Conservation (phyloP, 192 early-diverging fungal species). For the Coemansia sp. region DNA sequence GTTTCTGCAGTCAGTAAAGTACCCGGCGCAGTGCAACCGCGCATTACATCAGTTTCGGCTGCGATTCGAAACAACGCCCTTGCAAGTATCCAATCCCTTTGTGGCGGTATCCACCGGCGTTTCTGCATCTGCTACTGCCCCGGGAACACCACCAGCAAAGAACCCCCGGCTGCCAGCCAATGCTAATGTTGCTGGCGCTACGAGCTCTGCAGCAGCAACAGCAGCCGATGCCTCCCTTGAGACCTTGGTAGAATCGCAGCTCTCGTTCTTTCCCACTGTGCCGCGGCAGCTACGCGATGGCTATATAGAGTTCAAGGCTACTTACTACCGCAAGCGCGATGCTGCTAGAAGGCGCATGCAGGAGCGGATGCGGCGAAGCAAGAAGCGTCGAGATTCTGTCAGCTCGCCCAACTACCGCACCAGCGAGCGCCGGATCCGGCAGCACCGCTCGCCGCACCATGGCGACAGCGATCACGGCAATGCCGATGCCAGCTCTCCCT, state of each 20-base stretch:
- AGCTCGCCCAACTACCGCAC: slow-evolving; percentile 22
- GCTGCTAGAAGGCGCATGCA: slow-evolving; percentile 45
- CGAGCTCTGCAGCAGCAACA: neutral
- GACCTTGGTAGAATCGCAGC: slow-evolving; percentile 30
- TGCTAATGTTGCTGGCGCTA: neutral
- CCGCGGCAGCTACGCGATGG: slow-evolving; percentile 52
- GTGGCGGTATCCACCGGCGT: slow-evolving; percentile 5
- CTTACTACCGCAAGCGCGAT: slow-evolving; percentile 52
- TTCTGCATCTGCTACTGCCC: slow-evolving; percentile 4
- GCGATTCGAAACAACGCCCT: slow-evolving; percentile 47
- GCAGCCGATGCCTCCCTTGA: neutral
- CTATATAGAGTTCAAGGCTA: slow-evolving; percentile 48
- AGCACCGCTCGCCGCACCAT: slow-evolving; percentile 8
- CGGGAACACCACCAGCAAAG: neutral
- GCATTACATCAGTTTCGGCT: slow-evolving; percentile 51
- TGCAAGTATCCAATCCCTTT: slow-evolving; percentile 20
- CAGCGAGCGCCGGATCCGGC: slow-evolving; percentile 33
- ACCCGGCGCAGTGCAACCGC: slow-evolving; percentile 53
- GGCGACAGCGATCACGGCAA: slow-evolving; percentile 13
- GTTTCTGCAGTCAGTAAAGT: slow-evolving; percentile 51
- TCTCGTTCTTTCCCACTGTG: slow-evolving; percentile 53
- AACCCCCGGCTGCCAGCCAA: neutral
- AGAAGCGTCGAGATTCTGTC: slow-evolving; percentile 22
- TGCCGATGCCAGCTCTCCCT: neutral
- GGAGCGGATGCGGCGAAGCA: slow-evolving; percentile 36